Conservation (phyloP, 2,329 filamentous ascomycete species). For the Lachnellula cervina region DNA sequence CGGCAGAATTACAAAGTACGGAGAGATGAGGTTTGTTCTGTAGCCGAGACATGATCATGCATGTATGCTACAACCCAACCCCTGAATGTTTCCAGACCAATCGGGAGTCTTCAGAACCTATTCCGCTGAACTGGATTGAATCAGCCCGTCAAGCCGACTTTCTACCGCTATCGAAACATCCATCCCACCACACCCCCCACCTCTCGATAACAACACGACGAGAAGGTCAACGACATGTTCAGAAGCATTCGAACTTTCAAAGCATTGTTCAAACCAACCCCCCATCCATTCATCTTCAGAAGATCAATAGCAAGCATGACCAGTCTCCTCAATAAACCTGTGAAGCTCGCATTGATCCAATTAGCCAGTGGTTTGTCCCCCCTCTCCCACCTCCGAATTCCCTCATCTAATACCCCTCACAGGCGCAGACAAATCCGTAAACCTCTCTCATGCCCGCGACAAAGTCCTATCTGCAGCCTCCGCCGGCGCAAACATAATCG, state of each 20-base stretch:
- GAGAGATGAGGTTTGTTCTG: no score
- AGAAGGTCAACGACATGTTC: constrained; percentile 6
- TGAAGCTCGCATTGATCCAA: constrained; percentile 79
- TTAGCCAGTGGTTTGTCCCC: constrained; percentile 59
- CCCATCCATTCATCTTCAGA: background rate
- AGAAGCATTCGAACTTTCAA: constrained; percentile 10
- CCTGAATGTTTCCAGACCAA: background rate
- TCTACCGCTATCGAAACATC: constrained; percentile 1
- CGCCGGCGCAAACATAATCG: constrained; percentile 76
- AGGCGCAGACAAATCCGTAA: constrained; percentile 77
- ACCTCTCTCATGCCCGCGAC: constrained; percentile 73
- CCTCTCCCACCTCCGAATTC: background rate
- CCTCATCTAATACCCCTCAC: constrained; percentile 15
- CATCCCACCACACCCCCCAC: background rate
- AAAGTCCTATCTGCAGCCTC: constrained; percentile 79
- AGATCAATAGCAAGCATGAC: constrained; percentile 24
- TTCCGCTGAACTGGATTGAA: background rate
- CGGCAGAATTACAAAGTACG: no score
- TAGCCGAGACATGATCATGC: background rate
- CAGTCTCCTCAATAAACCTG: constrained; percentile 62
- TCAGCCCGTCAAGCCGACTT: background rate
- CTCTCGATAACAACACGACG: background rate
- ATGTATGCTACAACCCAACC: background rate
- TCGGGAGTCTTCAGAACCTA: background rate
- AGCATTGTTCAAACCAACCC: constrained; percentile 6